Evolutionary conservation across 805 yeast genomes (phyloP), one percentile per base, ranked within the genome.

Genomic region (Kuraishia molischiana): DNA sequence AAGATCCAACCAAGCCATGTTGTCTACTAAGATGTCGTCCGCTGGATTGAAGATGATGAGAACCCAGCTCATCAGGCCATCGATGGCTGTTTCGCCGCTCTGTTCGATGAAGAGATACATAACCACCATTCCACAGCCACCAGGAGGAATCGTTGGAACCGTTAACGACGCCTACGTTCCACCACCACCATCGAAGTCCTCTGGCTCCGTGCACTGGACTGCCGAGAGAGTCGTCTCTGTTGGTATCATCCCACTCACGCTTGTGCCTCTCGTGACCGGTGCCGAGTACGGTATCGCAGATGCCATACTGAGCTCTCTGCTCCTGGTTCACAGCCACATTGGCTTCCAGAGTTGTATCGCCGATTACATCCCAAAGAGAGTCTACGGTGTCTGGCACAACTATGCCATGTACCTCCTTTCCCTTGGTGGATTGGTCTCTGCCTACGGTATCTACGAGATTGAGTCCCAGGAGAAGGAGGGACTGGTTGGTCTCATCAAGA

Each of bases 341-440:
- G 94, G 92, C 2, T 77, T 82, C 66, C 78, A 76, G 51, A 67
- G 84, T 30, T 81, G 92, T 66, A 83, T 84, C 48, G 71, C 72
- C 40, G 92, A 84, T 58, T 81, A 82, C 61, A 78, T 84, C 39
- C 92, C 90, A 38, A 63, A 63, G 53, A 74, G 90, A 63, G 84
- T 77, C 28, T 84, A 72, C 50, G 87, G 89, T 13, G 45, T 66
- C 26, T 69, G 72, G 69, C 85, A 81, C 59, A 67, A 64, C 41
- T 58, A 56, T 41, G 83, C 85, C 39, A 72, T 73, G 71, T 68
- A 70, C 47, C 51, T 77, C 34, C 66, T 84, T 51, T 64, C 77
- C 29, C 55, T 77, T 19, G 90, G 92, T 34, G 67, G 85, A 19
- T 68, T 70, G 18, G 59, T 81, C 29, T 75, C 79, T 14, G 73